Base-by-base conservation (phyloP, 192 early-diverging fungal genomes). In the Podila epicladia region DNA sequence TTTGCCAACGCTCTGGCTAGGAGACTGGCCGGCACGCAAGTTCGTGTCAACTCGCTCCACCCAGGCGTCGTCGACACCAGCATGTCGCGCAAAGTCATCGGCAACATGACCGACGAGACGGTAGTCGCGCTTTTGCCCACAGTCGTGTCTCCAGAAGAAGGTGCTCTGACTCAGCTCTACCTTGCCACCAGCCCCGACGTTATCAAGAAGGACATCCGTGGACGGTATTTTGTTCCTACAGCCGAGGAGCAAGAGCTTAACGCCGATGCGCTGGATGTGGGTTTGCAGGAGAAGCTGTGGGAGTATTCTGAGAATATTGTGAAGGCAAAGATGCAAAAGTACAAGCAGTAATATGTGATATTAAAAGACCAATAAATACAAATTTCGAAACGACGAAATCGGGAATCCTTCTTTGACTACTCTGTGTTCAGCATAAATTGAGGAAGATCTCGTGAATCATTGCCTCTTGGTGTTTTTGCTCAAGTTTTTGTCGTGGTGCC, bases 131-230 rank as follows among this genome's bases (percentile, higher is more conserved):
- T n/a, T n/a, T n/a, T n/a, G n/a, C n/a, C n/a, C n/a, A n/a, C n/a
- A n/a, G n/a, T 72, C 13, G 20, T 59, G 58, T 20, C 26, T 35
- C 19, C n/a, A 50, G 29, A 78, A 24, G 50, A 85, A 61, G 86
- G 86, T 33, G 73, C 85, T 0, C 51, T 84, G 35, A 84, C 85
- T 6, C 85, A 84, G 55, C 50, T 84, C 11, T 87, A 86, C 49
- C 35, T 75, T 24, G 82, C 86, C 17, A 87, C 85, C 13, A 86
- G 85, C 26, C 86, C 86, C 35, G 83, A 87, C 45, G 65, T 86
- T n/a, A 69, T 84, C 60, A 48, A 82, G 33, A 74, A 78, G 50
- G 73, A 83, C 55, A 45, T 49, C 26, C 71, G 71, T 22, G 63
- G 63, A 28, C 22, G 41, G 8, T 65, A 58, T 28, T 73, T 73